These are phyloP conservation scores for Paraphoma sp. DNA, from an alignment of 2,329 filamentous ascomycete genomes.

Conservation along the genomic window DNA sequence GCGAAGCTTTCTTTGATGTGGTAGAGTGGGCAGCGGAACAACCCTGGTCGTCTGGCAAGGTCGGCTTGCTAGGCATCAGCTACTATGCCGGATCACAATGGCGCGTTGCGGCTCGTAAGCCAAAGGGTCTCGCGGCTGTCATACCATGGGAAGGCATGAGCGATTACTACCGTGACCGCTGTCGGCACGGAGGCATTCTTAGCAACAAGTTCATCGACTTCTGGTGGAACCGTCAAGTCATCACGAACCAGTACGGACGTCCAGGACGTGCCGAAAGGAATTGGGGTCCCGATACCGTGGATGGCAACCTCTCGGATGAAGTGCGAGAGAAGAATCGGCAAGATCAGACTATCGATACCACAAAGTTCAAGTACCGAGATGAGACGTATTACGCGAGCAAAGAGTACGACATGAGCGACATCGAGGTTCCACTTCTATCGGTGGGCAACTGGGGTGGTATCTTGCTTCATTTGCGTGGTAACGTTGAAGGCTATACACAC, in stretches of 20 bases:
- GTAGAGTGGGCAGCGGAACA: conserved; percentile 61
- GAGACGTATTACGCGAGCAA: conserved; percentile 69
- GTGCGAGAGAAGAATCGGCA: conserved; percentile 58
- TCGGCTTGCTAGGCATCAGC: conserved; percentile 59
- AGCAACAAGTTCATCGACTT: conserved; percentile 53
- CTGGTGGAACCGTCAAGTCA: conserved; percentile 73
- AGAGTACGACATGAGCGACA: conserved; percentile 69
- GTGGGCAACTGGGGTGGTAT: conserved; percentile 78
- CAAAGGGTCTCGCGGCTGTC: conserved; percentile 59
- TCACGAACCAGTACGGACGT: conserved; percentile 72
- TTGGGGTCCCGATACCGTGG: conserved; percentile 64
- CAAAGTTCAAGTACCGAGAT: conserved; percentile 64
- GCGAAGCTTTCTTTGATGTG: conserved; percentile 59
- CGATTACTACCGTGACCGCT: conserved; percentile 59
- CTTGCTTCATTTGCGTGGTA: conserved; percentile 71
- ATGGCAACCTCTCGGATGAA: conserved; percentile 64
- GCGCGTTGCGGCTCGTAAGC: conserved; percentile 60
- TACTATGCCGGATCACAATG: conserved; percentile 63
- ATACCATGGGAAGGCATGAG: conserved; percentile 65
- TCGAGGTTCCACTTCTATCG: conserved; percentile 70
- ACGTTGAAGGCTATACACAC: conserved; percentile 68
- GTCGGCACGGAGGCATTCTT: conserved; percentile 49
- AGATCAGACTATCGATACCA: conserved; percentile 42
- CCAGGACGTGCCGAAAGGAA: conserved; percentile 58
- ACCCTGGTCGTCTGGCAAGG: conserved; percentile 58